Base-by-base conservation (phyloP, 495 filamentous ascomycete species). In the Hypomontagnella monticulosa region DNA sequence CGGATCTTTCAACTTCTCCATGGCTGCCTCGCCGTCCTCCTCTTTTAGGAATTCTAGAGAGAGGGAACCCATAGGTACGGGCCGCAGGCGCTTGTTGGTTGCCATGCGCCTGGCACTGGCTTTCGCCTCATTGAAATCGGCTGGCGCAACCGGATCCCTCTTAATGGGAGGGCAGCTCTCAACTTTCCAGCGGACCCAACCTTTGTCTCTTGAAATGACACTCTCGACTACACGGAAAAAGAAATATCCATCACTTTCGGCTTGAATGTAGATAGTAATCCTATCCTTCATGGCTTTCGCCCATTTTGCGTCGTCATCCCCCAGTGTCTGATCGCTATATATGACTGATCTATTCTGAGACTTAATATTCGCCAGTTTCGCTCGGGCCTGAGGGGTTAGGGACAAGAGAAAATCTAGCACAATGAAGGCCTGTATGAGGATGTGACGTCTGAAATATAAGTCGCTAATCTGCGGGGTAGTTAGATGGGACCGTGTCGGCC, bases 141-240 rank as follows among this genome's bases (percentile, higher is more conserved):
- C 74, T 16, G 88, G 81, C 3, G 87, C 82, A 32, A 97, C 75
- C 4, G 91, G 80, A 12, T 89, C 84, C 38, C 85, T 83, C 62
- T 93, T 88, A 71, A 99, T 97, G 16, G 87, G 83, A 27, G 91
- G 93, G 75, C 95, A 98, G 49, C 86, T 89, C 75, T 98, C 95
- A 7, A 92, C 87, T 76, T 99, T 99, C 95, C 95, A 99, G 46
- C 91, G 89, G 40, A 93, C 93, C 95, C 95, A 99, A 68, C 97
- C 96, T 76, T 97, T 97, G 76, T 99, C 95, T 57, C 95, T 84
- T 4, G 92, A 91, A 16, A 99, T 83, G 14, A 98, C 93, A 4
- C 93, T 97, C 70, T 97, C 94, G 34, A 99, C 91, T 86, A 97
- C 93, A 23, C 95, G 91, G 73, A 91, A 91, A 76, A 97, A 99